Evolutionary conservation across 345 rosid genomes (phyloP), one percentile per base, ranked within the genome.

Genomic region (Punica granatum): DNA sequence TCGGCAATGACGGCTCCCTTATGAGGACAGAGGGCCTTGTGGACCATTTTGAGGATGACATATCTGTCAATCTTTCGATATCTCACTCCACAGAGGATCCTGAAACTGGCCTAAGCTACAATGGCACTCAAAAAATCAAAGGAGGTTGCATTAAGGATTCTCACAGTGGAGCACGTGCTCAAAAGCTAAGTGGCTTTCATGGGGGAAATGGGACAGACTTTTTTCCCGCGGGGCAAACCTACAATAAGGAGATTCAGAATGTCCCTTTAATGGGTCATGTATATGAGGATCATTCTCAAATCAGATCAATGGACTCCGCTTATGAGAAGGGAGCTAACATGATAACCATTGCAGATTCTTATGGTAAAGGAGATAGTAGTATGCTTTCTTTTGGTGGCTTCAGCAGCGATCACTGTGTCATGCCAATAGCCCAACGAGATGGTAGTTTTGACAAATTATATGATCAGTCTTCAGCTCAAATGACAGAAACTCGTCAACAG

Each of bases 371-470:
- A 14, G 92, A 82, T 33, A 69, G 83, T 67, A 80, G 69, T 64
- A 77, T 82, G 64, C 80, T 88, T 65, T 84, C 90, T 41, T 93
- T 93, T 71, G 84, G 80, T 61, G 86, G 79, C 35, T 79, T 85
- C 65, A 81, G 73, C 21, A 85, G 80, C 36, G 90, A 79, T 13
- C 80, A 79, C 25, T 81, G 78, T 66, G 76, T 80, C 61, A 76
- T 82, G 44, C 82, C 86, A 31, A 70, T 75, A 48, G 81, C 77
- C 34, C 70, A 75, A 72, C 68, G 81, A 16, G 72, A 75, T 64
- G 79, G 76, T 42, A 74, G 69, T 78, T 88, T 80, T 63, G 83
- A 73, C 41, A 76, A 78, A n/a, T 62, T 84, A 8, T 85, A 83
- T 66, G 42, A 51, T 80, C 82, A 72, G 42, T 73, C 85, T 64